Conservation (phyloP, 352 stramenopile genomes). For the Phytophthora aleatoria region DNA sequence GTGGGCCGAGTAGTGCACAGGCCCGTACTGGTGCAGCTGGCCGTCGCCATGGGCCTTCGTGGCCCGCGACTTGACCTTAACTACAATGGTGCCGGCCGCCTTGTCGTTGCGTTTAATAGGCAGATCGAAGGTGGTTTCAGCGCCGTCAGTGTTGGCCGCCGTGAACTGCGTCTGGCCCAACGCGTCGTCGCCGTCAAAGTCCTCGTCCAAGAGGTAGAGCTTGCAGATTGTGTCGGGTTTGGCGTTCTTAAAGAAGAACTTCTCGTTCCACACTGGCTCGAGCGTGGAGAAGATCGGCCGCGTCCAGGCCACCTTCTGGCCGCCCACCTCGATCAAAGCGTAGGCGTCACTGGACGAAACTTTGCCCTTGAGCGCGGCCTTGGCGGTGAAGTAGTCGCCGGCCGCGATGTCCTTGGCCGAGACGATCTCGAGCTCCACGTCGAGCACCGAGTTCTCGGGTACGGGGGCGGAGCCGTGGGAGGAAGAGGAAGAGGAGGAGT, state of each 20-base stretch:
- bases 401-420: constrained; percentile 40
- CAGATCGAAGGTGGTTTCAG: constrained; percentile 37
- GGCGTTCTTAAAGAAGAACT: constrained; percentile 48
- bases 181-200: constrained; percentile 37
- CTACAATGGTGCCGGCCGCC: constrained; percentile 30
- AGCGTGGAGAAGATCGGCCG: constrained; percentile 39
- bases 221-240: constrained; percentile 41
- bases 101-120: constrained; percentile 33
- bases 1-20: constrained; percentile 44
- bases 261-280: constrained; percentile 46
- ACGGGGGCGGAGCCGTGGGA: constrained; percentile 8
- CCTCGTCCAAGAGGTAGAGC: constrained; percentile 44
- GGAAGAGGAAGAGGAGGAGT: constrained; percentile 28
- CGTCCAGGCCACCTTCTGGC: constrained; percentile 44
- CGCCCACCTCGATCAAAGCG: constrained; percentile 40
- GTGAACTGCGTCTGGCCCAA: constrained; percentile 42
- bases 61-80: constrained; percentile 37
- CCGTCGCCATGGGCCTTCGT: constrained; percentile 7
- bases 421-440: constrained; percentile 44
- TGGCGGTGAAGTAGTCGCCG: constrained; percentile 41
- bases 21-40: constrained; percentile 29
- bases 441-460: constrained; percentile 25
- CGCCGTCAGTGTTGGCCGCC: constrained; percentile 32
- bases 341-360: constrained; percentile 44
- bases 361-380: constrained; percentile 33